Base-by-base conservation (phyloP, 441 rosid genomes). In the Breynia disticha region DNA sequence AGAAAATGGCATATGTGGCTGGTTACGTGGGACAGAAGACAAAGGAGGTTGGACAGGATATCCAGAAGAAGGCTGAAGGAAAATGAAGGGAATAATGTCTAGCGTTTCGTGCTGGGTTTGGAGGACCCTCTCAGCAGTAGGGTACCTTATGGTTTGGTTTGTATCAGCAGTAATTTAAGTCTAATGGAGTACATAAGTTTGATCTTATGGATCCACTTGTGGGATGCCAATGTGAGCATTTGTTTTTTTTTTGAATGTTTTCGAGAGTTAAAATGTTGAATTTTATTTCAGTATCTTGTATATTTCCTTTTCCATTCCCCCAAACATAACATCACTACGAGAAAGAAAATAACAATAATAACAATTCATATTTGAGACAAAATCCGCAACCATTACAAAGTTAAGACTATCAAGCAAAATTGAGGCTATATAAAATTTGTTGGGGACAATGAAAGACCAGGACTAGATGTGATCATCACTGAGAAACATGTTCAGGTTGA, bases 1-100 rank as follows among this genome's bases (percentile, higher is more conserved):
- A 59, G 62, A 72, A 70, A 48, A 48, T 67, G 70, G 74, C 58
- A 21, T 85, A 81, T 11, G 57, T 71, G 66, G 73, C 74, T 1
- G 69, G 75, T 32, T 60, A 51, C 14, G 60, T 73, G 28, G 90
- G 90, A 3, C 87, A 79, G 63, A 80, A 78, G 75, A 87, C 86
- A 1, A 84, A 77, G 75, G 95, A 77, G 15, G 50, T 56, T 18
- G 86, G 81, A 5, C 82, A 76, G 56, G 70, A 67, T 1, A 64
- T 73, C 13, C 78, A 76, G 68, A 67, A 28, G 54, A 73, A 70
- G 61, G 66, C 76, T 15, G 77, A 77, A 13, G 69, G 38, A 42
- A 54, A 62, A 44, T 54, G 60, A 60, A 6, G 6, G 7, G 21
- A 12, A 49, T 18, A 17, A 28, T 7, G 28, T 2, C 15, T 14